Evolutionary conservation across 192 early-diverging fungal species (phyloP).

Genomic region (Coemansia sp.): DNA sequence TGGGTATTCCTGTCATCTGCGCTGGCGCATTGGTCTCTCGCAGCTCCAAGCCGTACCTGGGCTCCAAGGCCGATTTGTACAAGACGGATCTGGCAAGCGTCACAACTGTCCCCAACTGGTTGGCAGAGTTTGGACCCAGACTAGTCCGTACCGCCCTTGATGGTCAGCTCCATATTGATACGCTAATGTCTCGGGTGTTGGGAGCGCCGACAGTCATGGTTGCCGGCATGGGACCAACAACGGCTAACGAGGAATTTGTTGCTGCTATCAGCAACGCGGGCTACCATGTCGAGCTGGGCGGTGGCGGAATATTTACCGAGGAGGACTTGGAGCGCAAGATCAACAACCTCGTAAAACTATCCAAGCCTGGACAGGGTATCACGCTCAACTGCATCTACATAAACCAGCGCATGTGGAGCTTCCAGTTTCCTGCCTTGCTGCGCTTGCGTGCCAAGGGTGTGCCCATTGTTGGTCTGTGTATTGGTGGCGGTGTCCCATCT

Average conservation of each 20-base stretch:
- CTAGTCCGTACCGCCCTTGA: conserved; percentile 65
- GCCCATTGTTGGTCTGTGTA: conserved; percentile 89
- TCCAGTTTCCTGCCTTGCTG: conserved; percentile 80
- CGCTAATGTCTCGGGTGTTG: conserved; percentile 80
- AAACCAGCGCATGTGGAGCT: conserved; percentile 83
- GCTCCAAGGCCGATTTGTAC: conserved; percentile 76
- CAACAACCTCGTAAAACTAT: conserved; percentile 68
- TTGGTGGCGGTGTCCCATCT: conserved; percentile 92
- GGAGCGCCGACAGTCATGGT: conserved; percentile 93
- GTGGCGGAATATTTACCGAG: conserved; percentile 87
- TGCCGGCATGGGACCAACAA: conserved; percentile 94
- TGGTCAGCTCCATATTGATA: conserved; percentile 80
- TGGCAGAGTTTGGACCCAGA: conserved; percentile 77
- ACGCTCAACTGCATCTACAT: conserved; percentile 92
- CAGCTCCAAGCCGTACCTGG: conserved; percentile 59
- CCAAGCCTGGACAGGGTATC: conserved; percentile 82
- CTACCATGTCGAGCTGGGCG: conserved; percentile 89
- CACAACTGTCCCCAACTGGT: conserved; percentile 85
- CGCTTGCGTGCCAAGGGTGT: conserved; percentile 82
- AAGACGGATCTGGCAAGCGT: conserved; percentile 68
- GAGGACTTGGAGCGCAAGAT: conserved; percentile 70
- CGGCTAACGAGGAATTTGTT: conserved; percentile 77
- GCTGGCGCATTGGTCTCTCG: conserved; percentile 20
- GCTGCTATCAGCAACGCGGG: conserved; percentile 88
- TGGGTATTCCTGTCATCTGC: conserved; percentile 65